Evolutionary conservation across 2,329 filamentous ascomycete species (phyloP).

Genomic region (Hymenoscyphus albidus): DNA sequence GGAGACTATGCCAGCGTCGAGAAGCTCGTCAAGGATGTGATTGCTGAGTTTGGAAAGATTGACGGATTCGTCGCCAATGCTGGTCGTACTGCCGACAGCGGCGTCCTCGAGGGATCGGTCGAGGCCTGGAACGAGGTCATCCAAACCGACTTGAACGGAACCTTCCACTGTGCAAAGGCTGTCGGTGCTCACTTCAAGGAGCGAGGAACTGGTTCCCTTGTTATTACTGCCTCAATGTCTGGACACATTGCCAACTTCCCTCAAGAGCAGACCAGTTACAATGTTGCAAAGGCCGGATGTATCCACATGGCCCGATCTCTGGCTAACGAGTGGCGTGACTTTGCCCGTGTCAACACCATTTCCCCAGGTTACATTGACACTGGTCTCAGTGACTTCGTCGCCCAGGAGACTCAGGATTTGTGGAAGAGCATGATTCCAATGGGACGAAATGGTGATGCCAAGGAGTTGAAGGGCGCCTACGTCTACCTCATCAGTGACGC

Average conservation of each 20-base stretch:
- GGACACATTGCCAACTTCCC: constrained; percentile 53
- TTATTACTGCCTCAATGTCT: constrained; percentile 63
- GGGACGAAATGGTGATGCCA: constrained; percentile 56
- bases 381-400: constrained; percentile 62
- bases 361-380: constrained; percentile 65
- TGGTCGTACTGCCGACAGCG: constrained; percentile 64
- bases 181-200: constrained; percentile 65
- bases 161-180: constrained; percentile 64
- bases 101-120: constrained; percentile 64
- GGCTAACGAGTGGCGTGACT: constrained; percentile 56
- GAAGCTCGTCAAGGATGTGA: constrained; percentile 49
- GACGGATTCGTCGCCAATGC: constrained; percentile 68
- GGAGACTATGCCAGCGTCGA: constrained; percentile 51
- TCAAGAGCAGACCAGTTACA: constrained; percentile 64
- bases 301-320: constrained; percentile 15
- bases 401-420: constrained; percentile 51
- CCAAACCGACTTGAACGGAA: constrained; percentile 63
- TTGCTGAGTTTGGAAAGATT: constrained; percentile 67
- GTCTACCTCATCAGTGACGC: constrained; percentile 46
- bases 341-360: constrained; percentile 64
- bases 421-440: constrained; percentile 58
- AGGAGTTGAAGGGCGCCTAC: constrained; percentile 58
- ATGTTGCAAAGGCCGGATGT: constrained; percentile 62
- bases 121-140: constrained; percentile 64
- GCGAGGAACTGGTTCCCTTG: constrained; percentile 58